phyloP scores from a whole-genome alignment of 192 early-diverging fungal species.

The Neocallimastix lanati region DNA sequence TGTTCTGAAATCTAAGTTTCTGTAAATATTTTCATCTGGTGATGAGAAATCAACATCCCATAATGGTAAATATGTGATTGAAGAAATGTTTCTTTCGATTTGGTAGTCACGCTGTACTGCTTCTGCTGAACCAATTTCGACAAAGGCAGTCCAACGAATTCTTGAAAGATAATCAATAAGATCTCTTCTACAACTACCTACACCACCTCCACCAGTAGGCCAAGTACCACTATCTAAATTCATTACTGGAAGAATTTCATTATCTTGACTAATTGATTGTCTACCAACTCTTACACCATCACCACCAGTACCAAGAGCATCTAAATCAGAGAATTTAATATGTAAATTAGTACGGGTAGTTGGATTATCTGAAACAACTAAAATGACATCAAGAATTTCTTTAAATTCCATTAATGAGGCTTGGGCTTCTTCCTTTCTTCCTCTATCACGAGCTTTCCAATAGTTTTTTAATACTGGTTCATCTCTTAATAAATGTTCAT shows the following conservation, averaged over 20 bases:
- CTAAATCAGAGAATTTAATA: conserved; percentile 14
- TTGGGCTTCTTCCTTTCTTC: conserved; percentile 7
- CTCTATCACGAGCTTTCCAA: conserved; percentile 14
- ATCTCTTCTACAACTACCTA: conserved; percentile 21
- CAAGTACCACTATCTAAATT: conserved; percentile 20
- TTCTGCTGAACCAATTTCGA: conserved; percentile 18
- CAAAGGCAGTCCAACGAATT: conserved; percentile 21
- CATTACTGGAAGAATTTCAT: conserved; percentile 16
- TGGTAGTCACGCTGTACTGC: conserved; percentile 24
- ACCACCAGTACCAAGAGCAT: conserved; percentile 13
- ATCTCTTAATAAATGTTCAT: conserved; percentile 17
- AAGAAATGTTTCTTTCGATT: conserved; percentile 18
- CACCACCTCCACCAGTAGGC: conserved; percentile 25
- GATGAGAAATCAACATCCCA: conserved; percentile 24
- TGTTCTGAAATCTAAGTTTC: conserved; percentile 6
- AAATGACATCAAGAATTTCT: conserved; percentile 3
- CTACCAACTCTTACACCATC: conserved; percentile 6
- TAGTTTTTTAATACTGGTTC: conserved; percentile 13
- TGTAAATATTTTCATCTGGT: conserved; percentile 18
- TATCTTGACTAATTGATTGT: conserved; percentile 1
- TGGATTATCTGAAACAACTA: conserved; percentile 14
- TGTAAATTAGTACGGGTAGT: conserved; percentile 13
- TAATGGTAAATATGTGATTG: conserved; percentile 16
- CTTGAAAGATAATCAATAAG: conserved; percentile 13
- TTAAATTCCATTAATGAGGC: conserved; percentile 8